Evolutionary conservation across 768 basidiomycete genomes (phyloP), one percentile per base, ranked within the genome.

Genomic region (Phanerochaete sordida): DNA sequence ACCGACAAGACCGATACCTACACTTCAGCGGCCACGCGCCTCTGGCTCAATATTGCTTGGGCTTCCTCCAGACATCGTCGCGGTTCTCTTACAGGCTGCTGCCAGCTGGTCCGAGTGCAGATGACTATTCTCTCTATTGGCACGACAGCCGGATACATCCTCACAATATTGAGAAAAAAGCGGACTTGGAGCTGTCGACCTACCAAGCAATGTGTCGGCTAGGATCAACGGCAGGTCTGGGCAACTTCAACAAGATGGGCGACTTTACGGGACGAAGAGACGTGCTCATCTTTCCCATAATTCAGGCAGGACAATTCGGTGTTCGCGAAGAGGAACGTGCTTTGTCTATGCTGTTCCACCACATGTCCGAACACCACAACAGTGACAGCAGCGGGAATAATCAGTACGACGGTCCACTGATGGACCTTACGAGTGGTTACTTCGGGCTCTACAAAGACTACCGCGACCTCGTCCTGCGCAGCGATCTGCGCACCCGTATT

Each of bases 1-100:
- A 98, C 66, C 86, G 97, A 19, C 94, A 97, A 75, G 97, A 99
- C 72, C 90, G 97, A 24, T 98, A 98, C 71, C 73, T 98, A 11
- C 84, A 86, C 58, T 88, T 99, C 69, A 70, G 70, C 0, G 72
- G 71, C 2, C 85, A 93, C 60, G 76, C 81, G 0, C 68, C 69
- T 1, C 74, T 98, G 3, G 85, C 94, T 1, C 82, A 90, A 54
- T 98, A 98, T 70, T 94, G 95, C 65, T 81, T 84, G 62, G 83
- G 86, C 27, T 94, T 96, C 68, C 76, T 96, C 49, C 76, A 81
- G 52, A 79, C 82, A 1, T 81, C 88, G 54, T 82, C 87, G 0
- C 73, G 78, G 1, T 93, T 91, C 70, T 95, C 95, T 0, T 98
- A 88, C 69, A 75, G 68, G 39, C 66, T 88, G 33, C 69, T 77